Evolutionary conservation across 2,329 filamentous ascomycete species (phyloP).

Genomic region (Exophiala sideris): DNA sequence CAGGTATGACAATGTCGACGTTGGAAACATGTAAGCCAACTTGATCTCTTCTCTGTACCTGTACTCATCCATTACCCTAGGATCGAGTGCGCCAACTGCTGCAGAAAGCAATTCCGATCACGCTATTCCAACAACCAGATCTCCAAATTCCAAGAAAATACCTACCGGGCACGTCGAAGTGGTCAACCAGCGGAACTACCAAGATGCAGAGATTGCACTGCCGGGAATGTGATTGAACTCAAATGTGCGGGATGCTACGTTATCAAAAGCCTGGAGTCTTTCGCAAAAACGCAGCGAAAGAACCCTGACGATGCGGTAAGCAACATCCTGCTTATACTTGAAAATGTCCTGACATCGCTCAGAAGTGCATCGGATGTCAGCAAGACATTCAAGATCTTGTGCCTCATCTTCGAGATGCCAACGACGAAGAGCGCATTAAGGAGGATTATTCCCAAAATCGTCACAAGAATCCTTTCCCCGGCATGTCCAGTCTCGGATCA

Average conservation of each 20-base stretch:
- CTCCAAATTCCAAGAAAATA: slow-evolving; percentile 28
- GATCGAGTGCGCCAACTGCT: slow-evolving; percentile 48
- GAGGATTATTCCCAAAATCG: slow-evolving; percentile 12
- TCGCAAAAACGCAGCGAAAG: slow-evolving; percentile 48
- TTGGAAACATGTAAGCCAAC: slow-evolving; percentile 11
- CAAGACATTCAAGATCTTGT: slow-evolving; percentile 35
- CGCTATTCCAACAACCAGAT: slow-evolving; percentile 50
- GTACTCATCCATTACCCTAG: slow-evolving; percentile 29
- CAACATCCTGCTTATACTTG: neutral
- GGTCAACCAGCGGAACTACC: slow-evolving; percentile 28
- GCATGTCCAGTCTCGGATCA: slow-evolving; percentile 12
- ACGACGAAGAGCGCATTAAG: slow-evolving; percentile 33
- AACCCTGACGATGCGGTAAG: slow-evolving; percentile 47
- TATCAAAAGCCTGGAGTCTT: slow-evolving; percentile 47
- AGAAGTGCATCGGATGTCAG: slow-evolving; percentile 44
- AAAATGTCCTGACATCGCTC: slow-evolving; percentile 7
- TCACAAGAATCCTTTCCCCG: neutral
- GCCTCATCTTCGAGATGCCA: slow-evolving; percentile 26
- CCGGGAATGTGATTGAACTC: slow-evolving; percentile 44
- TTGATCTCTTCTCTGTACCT: neutral
- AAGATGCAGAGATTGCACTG: slow-evolving; percentile 46
- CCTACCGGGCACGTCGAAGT: slow-evolving; percentile 5
- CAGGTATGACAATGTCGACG: slow-evolving; percentile 15
- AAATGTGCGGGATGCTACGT: slow-evolving; percentile 47
- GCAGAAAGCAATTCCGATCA: slow-evolving; percentile 36